These are phyloP conservation scores for Helianthus annuus DNA, from an alignment of 129 eudicot genomes.

Conservation along the genomic window HanXRQr2.0-SUNRISE NC_035436.2:206119987-206120486, in stretches of 20 bases:
- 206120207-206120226: constrained; percentile 95
- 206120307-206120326: no score
- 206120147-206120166: constrained; percentile 99
- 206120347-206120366: no score
- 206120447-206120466: no score
- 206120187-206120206: constrained; percentile 93
- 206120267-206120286: constrained; percentile 63
- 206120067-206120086: background rate
- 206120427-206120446: no score
- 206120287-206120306: constrained; percentile 34
- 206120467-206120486: no score
- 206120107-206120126: constrained; percentile 99
- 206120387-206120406: no score
- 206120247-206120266: constrained; percentile 56
- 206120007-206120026: background rate
- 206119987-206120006: no score
- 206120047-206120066: background rate
- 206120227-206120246: constrained; percentile 66
- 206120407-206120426: no score
- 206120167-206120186: constrained; percentile 99
- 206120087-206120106: constrained; percentile 21
- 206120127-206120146: constrained; percentile 95
- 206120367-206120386: no score
- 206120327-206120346: no score
- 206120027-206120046: no score